Evolutionary conservation across 306 rosid genomes (phyloP).

Genomic region (Cucumis sativus): Cucumber_9930_V3 NC_026655.2:26774001-26774500

Average conservation of each 20-base stretch:
- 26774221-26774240: slow-evolving; percentile 35
- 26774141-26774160: slow-evolving; percentile 31
- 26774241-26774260: slow-evolving; percentile 36
- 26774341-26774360: slow-evolving; percentile 16
- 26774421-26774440: neutral
- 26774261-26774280: slow-evolving; percentile 37
- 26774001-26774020: slow-evolving; percentile 3
- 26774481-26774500: neutral
- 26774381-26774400: slow-evolving; percentile 31
- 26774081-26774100: slow-evolving; percentile 54
- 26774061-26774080: slow-evolving; percentile 77
- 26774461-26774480: neutral
- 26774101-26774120: slow-evolving; percentile 75
- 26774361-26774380: slow-evolving; percentile 24
- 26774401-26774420: slow-evolving; percentile 57
- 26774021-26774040: slow-evolving; percentile 4
- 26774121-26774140: slow-evolving; percentile 67
- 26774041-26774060: slow-evolving; percentile 94
- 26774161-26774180: neutral
- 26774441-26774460: neutral
- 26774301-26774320: slow-evolving; percentile 27
- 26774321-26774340: slow-evolving; percentile 21
- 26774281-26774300: slow-evolving; percentile 22
- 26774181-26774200: neutral
- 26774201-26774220: neutral